Percentiles rank a stretch among this genome's conserved stretches.
Conservation (phyloP, 208 protist species). For the Leishmania gerbilli region DNA sequence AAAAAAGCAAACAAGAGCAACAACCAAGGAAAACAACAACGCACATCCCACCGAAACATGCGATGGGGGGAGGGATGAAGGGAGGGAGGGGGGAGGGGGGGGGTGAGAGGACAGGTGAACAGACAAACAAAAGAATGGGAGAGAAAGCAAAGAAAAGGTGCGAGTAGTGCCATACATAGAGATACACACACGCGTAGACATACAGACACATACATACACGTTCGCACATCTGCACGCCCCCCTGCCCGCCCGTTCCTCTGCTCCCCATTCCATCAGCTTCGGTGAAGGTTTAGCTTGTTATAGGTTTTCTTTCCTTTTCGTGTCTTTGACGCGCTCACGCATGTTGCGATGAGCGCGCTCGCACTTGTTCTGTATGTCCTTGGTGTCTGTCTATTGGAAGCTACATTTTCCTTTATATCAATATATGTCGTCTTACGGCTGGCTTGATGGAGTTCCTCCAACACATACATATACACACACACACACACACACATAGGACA, state of each 20-base stretch:
- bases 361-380: not conserved
- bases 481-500: not conserved
- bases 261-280: not conserved
- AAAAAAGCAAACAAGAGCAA: not conserved
- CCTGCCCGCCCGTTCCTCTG: not conserved
- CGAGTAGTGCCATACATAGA: not conserved
- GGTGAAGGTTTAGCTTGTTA: not conserved
- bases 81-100: too few species aligned
- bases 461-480: not conserved
- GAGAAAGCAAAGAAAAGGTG: not conserved
- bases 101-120: not conserved
- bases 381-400: not conserved
- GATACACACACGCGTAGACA: not conserved
- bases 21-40: not conserved
- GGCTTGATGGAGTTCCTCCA: not conserved
- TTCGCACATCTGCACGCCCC: not conserved
- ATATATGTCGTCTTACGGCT: not conserved
- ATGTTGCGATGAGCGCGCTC: not conserved
- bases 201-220: not conserved
- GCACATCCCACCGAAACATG: not conserved
- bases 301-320: not conserved
- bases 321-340: not conserved
- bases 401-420: not conserved
- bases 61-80: not conserved
- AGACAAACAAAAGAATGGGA: not conserved